Evolutionary conservation across 306 rosid genomes (phyloP).

Genomic region (Sechiopsis laciniata): DNA sequence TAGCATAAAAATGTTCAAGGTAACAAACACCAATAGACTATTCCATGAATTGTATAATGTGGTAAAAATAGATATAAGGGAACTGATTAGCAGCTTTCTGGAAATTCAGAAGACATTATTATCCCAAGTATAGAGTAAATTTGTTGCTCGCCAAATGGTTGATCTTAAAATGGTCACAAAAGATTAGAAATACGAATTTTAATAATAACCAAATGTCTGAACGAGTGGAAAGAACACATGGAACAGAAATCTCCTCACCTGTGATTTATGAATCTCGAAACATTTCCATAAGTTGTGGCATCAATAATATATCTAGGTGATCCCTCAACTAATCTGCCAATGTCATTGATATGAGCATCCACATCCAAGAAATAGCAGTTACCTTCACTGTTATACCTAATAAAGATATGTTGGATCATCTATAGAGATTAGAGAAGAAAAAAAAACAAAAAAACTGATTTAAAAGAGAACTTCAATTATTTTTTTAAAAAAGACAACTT

Average conservation of each 20-base stretch:
- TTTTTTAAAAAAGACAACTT: background rate
- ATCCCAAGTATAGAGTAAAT: background rate
- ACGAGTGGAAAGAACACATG: background rate
- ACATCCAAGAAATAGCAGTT: slow-evolving; percentile 54
- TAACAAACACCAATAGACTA: background rate
- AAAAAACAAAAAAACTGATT: background rate
- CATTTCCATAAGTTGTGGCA: slow-evolving; percentile 72
- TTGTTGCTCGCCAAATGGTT: background rate
- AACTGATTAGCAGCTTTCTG: slow-evolving; percentile 9
- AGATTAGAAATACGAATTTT: background rate
- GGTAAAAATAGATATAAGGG: background rate
- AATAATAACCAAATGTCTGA: background rate
- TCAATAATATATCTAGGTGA: slow-evolving; percentile 56
- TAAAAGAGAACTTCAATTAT: background rate
- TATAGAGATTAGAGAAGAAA: no score
- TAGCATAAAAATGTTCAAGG: background rate
- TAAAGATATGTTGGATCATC: slow-evolving; percentile 1
- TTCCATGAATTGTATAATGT: background rate
- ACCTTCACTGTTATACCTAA: slow-evolving; percentile 53
- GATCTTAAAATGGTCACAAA: background rate
- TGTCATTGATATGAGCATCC: slow-evolving; percentile 68
- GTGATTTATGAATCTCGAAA: slow-evolving; percentile 92
- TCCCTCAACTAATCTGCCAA: slow-evolving; percentile 79
- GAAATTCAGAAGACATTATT: background rate
- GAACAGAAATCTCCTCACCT: slow-evolving; percentile 43